These are phyloP conservation scores for Microbotryum scabiosae DNA, from an alignment of 1,284 basidiomycete species.

Conservation along the genomic window DNA sequence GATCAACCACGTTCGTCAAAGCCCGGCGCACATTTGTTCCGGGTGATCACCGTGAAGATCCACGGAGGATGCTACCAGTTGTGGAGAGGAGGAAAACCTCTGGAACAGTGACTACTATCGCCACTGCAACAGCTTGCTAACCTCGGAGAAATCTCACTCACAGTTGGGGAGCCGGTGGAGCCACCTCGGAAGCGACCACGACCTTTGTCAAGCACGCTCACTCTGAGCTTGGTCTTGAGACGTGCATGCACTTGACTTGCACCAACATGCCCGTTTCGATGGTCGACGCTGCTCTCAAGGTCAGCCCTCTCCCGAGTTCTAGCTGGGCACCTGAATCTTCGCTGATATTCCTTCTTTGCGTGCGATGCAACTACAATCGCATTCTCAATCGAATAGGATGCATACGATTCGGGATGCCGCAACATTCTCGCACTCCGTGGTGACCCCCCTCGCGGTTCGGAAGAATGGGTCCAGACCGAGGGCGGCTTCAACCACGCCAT, in stretches of 20 bases:
- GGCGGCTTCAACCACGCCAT: slow-evolving; percentile 75
- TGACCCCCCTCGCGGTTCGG: slow-evolving; percentile 86
- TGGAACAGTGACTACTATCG: too few species aligned
- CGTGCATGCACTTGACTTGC: slow-evolving; percentile 91
- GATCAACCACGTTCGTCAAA: slow-evolving; percentile 3
- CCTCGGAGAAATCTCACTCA: background rate
- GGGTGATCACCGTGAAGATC: too few species aligned
- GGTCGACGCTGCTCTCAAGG: slow-evolving; percentile 74
- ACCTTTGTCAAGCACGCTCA: slow-evolving; percentile 91
- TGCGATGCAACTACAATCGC: background rate
- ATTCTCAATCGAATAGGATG: slow-evolving; percentile 49
- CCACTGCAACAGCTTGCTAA: too few species aligned
- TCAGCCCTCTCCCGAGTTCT: slow-evolving; percentile 41
- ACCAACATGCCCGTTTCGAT: slow-evolving; percentile 89
- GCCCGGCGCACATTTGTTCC: background rate
- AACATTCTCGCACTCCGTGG: slow-evolving; percentile 89
- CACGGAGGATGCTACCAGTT: too few species aligned
- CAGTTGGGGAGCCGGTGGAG: slow-evolving; percentile 45
- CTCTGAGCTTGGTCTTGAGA: slow-evolving; percentile 69
- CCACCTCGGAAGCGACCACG: slow-evolving; percentile 43
- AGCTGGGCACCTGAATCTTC: background rate
- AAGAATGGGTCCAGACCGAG: slow-evolving; percentile 82
- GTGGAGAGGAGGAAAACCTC: too few species aligned
- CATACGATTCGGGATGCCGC: slow-evolving; percentile 71
- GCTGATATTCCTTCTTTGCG: slow-evolving; percentile 22